Conservation (phyloP, 108 stramenopile species). For the Cyclotella sp. region DNA sequence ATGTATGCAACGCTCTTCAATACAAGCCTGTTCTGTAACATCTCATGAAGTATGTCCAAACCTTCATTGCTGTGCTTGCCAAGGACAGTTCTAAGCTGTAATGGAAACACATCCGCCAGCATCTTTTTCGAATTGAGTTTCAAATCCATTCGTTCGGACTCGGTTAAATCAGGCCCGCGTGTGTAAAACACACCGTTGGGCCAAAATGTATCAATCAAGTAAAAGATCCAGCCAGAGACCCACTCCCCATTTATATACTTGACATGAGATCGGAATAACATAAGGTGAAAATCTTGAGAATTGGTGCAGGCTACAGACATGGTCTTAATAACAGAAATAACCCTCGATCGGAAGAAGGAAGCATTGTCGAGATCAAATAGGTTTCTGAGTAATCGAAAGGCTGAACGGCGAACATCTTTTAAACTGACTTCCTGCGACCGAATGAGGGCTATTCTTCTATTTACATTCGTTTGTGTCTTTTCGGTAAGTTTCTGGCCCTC, state of each 20-base stretch:
- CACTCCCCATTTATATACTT: conserved; percentile 75
- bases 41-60: conserved; percentile 79
- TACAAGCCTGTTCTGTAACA: conserved; percentile 87
- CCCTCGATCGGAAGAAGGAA: conserved; percentile 79
- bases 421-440: conserved; percentile 69
- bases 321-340: conserved; percentile 83
- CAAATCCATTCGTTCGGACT: conserved; percentile 53
- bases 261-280: conserved; percentile 71
- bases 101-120: conserved; percentile 72
- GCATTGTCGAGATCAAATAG: conserved; percentile 90
- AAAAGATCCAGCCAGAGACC: conserved; percentile 65
- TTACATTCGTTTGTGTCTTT: conserved; percentile 32
- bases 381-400: conserved; percentile 74
- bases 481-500: background rate
- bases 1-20: conserved; percentile 87
- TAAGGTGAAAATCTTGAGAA: conserved; percentile 71
- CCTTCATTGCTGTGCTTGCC: conserved; percentile 83
- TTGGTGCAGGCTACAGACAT: conserved; percentile 80
- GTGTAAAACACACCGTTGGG: conserved; percentile 82
- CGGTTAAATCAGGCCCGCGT: conserved; percentile 51
- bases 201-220: conserved; percentile 76
- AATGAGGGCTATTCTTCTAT: conserved; percentile 40
- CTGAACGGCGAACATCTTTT: conserved; percentile 69
- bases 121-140: conserved; percentile 51
- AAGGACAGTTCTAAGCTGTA: conserved; percentile 71